Evolutionary conservation across 2,329 filamentous ascomycete species (phyloP).

Genomic region (Monilinia fructicola): DNA sequence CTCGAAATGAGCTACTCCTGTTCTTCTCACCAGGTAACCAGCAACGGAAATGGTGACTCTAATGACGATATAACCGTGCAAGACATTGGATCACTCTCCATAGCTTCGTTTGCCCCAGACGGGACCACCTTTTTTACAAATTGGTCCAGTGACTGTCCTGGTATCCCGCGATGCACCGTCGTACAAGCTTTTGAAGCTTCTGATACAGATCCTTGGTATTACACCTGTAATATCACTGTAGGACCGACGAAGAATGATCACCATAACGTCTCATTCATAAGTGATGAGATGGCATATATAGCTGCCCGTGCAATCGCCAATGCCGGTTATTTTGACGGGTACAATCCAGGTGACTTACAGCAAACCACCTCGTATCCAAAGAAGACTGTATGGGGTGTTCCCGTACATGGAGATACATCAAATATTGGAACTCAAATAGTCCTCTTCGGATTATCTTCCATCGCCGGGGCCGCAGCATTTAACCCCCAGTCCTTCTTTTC

Average conservation of each 20-base stretch:
- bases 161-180: constrained; percentile 30
- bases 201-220: constrained; percentile 43
- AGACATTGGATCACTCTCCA: constrained; percentile 30
- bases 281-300: constrained; percentile 41
- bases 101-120: constrained; percentile 36
- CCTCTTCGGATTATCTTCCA: constrained; percentile 42
- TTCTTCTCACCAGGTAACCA: constrained; percentile 38
- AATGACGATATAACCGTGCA: constrained; percentile 37
- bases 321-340: constrained; percentile 41
- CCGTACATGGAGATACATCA: constrained; percentile 38
- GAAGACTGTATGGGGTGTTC: constrained; percentile 43
- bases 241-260: constrained; percentile 41
- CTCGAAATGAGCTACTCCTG: constrained; percentile 41
- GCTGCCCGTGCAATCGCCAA: constrained; percentile 45
- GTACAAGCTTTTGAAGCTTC: constrained; percentile 46
- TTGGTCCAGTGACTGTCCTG: constrained; percentile 27
- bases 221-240: constrained; percentile 45
- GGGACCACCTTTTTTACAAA: constrained; percentile 45
- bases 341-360: constrained; percentile 17
- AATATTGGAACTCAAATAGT: constrained; percentile 44
- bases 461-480: constrained; percentile 31
- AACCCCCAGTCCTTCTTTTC: constrained; percentile 26
- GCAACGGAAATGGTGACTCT: constrained; percentile 40
- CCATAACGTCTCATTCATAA: constrained; percentile 36
- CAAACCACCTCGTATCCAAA: constrained; percentile 47